phyloP scores from a whole-genome alignment of 2,329 filamentous ascomycete genomes.

The Aspergillus calidoustus region DNA sequence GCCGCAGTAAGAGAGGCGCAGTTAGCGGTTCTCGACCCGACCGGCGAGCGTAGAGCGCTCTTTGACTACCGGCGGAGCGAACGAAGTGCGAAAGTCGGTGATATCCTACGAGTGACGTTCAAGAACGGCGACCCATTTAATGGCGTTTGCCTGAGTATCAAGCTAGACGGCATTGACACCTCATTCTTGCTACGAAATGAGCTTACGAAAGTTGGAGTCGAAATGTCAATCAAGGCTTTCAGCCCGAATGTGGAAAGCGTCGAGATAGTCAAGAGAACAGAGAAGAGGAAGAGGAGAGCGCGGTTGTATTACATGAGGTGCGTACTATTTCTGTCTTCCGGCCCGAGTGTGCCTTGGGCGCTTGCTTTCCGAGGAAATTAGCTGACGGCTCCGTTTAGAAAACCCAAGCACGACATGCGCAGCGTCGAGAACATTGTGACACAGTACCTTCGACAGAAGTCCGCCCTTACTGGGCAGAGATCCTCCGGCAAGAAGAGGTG shows the following conservation, averaged over 20 bases:
- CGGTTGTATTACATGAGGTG: conserved; percentile 86
- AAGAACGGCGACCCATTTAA: conserved; percentile 87
- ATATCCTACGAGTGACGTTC: conserved; percentile 88
- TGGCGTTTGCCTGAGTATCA: conserved; percentile 85
- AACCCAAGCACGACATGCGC: conserved; percentile 85
- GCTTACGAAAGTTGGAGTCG: conserved; percentile 82
- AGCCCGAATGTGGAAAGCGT: conserved; percentile 86
- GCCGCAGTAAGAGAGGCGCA: conserved; percentile 69
- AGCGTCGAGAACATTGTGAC: conserved; percentile 80
- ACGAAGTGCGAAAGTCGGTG: conserved; percentile 80
- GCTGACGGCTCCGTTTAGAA: conserved; percentile 40
- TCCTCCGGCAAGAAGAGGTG: conserved; percentile 25
- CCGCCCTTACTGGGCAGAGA: conserved; percentile 44
- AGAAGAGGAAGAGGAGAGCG: conserved; percentile 84
- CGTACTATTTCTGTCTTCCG: conserved; percentile 24
- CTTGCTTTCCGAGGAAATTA: conserved; percentile 6
- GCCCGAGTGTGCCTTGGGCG: not conserved
- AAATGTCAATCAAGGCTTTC: conserved; percentile 98
- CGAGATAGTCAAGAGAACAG: conserved; percentile 86
- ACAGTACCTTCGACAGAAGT: conserved; percentile 63
- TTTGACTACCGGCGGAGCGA: conserved; percentile 75
- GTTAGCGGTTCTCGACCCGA: conserved; percentile 78
- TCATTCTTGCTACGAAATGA: conserved; percentile 85
- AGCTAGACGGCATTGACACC: conserved; percentile 85
- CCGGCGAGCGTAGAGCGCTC: conserved; percentile 77